A percentile compares a stretch with the other conserved stretches of the same genome.
phyloP scores from a whole-genome alignment of 371 early-diverging fungal species.

The Rhizopus sp. region DNA sequence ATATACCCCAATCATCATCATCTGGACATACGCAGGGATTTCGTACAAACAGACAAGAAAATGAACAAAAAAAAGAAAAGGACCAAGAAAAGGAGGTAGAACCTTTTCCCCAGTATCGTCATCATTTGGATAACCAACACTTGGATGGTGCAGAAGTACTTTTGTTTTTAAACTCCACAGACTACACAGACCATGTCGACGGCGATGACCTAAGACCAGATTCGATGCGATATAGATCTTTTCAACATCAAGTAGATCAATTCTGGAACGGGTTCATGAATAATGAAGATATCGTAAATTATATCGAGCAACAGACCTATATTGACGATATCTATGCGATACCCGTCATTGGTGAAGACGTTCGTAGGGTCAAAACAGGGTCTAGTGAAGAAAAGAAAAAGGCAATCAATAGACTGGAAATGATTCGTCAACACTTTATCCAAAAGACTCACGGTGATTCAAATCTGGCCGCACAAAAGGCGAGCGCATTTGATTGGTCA shows the following conservation, averaged over 20 bases:
- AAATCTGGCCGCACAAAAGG: conserved; percentile 29
- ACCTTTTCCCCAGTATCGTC: background rate
- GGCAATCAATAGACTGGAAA: conserved; percentile 33
- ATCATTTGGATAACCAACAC: background rate
- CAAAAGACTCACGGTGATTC: conserved; percentile 26
- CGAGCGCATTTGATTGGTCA: conserved; percentile 38
- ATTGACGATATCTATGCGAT: conserved; percentile 45
- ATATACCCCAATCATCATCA: conserved; percentile 4
- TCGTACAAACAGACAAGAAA: conserved; percentile 1
- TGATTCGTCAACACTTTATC: conserved; percentile 47
- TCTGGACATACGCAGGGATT: conserved; percentile 1
- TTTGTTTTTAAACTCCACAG: conserved; percentile 29
- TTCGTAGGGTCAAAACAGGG: conserved; percentile 32
- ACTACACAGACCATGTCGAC: conserved; percentile 36
- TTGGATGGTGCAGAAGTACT: conserved; percentile 36
- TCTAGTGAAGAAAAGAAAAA: conserved; percentile 2
- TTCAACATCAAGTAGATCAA: conserved; percentile 40
- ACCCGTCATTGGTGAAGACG: conserved; percentile 25
- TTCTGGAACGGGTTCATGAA: conserved; percentile 20
- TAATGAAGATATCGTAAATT: conserved; percentile 43
- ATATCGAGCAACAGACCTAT: conserved; percentile 33
- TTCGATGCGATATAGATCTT: conserved; percentile 25
- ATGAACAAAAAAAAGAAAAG: background rate
- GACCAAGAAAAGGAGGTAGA: background rate
- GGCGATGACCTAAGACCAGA: conserved; percentile 34